Conservation (phyloP, 352 stramenopile species). For the Phytophthora constricta region DNA sequence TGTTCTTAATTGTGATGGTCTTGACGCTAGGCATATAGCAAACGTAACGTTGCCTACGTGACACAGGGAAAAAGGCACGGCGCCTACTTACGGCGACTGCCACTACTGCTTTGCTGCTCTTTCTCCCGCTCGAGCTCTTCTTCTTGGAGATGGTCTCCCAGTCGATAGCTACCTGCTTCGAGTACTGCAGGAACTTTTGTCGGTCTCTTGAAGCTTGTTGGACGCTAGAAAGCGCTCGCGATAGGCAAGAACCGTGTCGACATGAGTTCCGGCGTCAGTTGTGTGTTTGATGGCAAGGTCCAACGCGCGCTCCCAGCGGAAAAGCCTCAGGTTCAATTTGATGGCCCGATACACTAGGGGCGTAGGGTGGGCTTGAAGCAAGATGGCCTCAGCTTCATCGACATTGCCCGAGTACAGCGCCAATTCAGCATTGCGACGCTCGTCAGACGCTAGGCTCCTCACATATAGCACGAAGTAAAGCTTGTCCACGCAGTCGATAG, state of each 20-base stretch:
- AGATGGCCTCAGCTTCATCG: conserved; percentile 93
- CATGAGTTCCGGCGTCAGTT: conserved; percentile 79
- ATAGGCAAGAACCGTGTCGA: conserved; percentile 92
- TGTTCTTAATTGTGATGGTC: conserved; percentile 21
- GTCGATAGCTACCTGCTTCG: conserved; percentile 86
- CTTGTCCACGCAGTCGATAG: conserved; percentile 93
- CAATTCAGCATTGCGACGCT: conserved; percentile 90
- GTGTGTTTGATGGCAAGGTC: conserved; percentile 92
- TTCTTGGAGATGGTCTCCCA: conserved; percentile 92
- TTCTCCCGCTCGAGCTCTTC: conserved; percentile 89
- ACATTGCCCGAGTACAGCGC: conserved; percentile 84
- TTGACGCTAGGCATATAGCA: too few species aligned
- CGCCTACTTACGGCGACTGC: conserved; percentile 67
- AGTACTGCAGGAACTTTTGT: conserved; percentile 91
- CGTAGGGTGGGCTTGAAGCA: conserved; percentile 89
- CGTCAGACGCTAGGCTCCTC: conserved; percentile 83
- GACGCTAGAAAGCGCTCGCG: conserved; percentile 87
- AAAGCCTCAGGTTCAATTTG: conserved; percentile 93
- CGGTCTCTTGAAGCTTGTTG: conserved; percentile 88
- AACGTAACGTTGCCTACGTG: too few species aligned
- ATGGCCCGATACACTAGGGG: conserved; percentile 93
- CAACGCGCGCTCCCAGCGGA: conserved; percentile 89
- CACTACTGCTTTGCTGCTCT: conserved; percentile 55
- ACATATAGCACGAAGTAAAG: conserved; percentile 93
- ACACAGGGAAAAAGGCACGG: too few species aligned